phyloP scores from a whole-genome alignment of 2,329 filamentous ascomycete species.

The Diaporthe capsici region DNA sequence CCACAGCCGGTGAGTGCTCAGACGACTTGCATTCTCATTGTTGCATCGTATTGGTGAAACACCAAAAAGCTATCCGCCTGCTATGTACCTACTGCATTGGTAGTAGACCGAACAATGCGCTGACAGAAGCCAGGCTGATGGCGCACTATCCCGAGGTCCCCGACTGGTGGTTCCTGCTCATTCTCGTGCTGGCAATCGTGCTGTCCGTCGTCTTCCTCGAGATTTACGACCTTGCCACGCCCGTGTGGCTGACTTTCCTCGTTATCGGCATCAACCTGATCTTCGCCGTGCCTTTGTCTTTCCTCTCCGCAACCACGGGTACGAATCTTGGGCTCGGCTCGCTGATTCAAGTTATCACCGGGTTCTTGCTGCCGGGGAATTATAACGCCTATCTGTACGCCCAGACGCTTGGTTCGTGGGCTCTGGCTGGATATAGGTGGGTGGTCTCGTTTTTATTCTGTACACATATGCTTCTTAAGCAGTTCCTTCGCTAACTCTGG shows the following conservation, averaged over 20 bases:
- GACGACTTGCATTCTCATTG: not conserved
- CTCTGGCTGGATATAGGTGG: slow-evolving; percentile 56
- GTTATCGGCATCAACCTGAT: slow-evolving; percentile 56
- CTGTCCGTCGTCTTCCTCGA: slow-evolving; percentile 51
- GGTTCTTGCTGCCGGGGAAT: slow-evolving; percentile 55
- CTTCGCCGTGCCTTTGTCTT: slow-evolving; percentile 59
- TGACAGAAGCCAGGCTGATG: slow-evolving; percentile 52
- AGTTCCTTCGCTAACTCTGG: not conserved
- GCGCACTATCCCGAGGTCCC: slow-evolving; percentile 57
- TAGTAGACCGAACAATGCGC: not conserved
- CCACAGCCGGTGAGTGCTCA: slow-evolving; percentile 50
- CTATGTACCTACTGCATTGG: not conserved
- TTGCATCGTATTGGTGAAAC: not conserved
- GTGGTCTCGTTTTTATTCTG: no score
- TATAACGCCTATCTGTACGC: slow-evolving; percentile 56
- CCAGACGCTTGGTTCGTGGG: slow-evolving; percentile 57
- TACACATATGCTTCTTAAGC: not conserved
- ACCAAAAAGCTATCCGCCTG: not conserved
- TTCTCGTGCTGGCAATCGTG: slow-evolving; percentile 48
- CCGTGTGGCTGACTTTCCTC: slow-evolving; percentile 51
- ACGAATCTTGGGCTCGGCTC: slow-evolving; percentile 59
- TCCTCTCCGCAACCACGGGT: slow-evolving; percentile 60
- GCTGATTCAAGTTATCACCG: slow-evolving; percentile 59
- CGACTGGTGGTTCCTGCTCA: slow-evolving; percentile 60
- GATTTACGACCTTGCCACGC: slow-evolving; percentile 51